phyloP scores from a whole-genome alignment of 805 yeast genomes.

The Starmerella davenportii region DNA sequence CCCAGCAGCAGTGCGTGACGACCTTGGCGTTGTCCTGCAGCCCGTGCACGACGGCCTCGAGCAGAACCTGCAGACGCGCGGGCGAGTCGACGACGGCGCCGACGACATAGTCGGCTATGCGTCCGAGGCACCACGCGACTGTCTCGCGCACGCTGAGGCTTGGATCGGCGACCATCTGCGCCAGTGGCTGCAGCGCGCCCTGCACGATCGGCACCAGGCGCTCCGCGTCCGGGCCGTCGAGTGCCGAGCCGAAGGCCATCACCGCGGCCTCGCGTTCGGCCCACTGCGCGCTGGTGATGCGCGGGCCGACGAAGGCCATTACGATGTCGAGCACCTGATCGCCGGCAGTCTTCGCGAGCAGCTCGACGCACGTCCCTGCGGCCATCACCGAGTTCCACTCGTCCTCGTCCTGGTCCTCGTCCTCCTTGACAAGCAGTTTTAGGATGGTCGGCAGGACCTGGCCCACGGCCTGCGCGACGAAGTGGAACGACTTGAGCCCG shows the following conservation, averaged over 20 bases:
- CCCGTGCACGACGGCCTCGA: constrained; percentile 63
- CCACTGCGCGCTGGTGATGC: constrained; percentile 51
- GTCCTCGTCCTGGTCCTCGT: constrained; percentile 76
- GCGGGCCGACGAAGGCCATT: constrained; percentile 61
- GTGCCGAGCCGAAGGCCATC: constrained; percentile 94
- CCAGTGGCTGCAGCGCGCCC: constrained; percentile 70
- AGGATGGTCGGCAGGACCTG: constrained; percentile 81
- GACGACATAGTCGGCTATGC: constrained; percentile 67
- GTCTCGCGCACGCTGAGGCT: constrained; percentile 82
- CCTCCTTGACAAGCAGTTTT: constrained; percentile 66
- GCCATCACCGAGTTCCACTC: constrained; percentile 98
- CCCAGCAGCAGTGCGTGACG: constrained; percentile 95
- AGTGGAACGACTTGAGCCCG: constrained; percentile 37
- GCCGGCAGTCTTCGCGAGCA: constrained; percentile 82
- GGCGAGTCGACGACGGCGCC: constrained; percentile 56
- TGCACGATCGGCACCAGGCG: constrained; percentile 49
- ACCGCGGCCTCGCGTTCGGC: constrained; percentile 90
- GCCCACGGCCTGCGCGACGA: constrained; percentile 66
- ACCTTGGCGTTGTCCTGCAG: constrained; percentile 82
- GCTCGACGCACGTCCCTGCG: constrained; percentile 89
- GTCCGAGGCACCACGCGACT: constrained; percentile 95
- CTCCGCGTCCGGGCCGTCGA: constrained; percentile 78
- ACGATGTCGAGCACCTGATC: constrained; percentile 75
- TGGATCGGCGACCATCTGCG: constrained; percentile 55
- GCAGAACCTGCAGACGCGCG: constrained; percentile 47